Evolutionary conservation across 169 alveolate genomes (phyloP).

Genomic region (Babesia bovis): DNA sequence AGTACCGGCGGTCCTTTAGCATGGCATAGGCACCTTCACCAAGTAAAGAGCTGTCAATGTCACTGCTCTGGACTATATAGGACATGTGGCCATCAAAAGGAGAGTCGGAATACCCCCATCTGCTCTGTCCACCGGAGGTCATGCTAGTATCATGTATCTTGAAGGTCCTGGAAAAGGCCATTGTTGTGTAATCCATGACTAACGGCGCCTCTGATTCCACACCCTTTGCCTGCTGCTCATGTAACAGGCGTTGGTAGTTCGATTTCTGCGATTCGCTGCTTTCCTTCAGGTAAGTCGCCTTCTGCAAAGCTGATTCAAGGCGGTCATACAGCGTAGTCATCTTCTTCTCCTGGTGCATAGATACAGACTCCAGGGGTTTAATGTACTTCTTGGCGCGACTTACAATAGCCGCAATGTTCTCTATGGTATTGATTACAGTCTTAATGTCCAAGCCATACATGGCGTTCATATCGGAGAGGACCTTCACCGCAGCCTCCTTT

Average conservation of each 20-base stretch:
- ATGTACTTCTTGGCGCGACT: slow-evolving; percentile 81
- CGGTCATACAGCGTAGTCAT: slow-evolving; percentile 80
- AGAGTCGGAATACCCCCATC: slow-evolving; percentile 87
- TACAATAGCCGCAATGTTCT: slow-evolving; percentile 77
- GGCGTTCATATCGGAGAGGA: slow-evolving; percentile 75
- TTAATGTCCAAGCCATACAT: slow-evolving; percentile 85
- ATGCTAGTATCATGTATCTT: slow-evolving; percentile 76
- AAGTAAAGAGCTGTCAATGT: slow-evolving; percentile 71
- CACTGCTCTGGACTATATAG: slow-evolving; percentile 82
- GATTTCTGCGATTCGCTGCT: slow-evolving; percentile 26
- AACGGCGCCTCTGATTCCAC: slow-evolving; percentile 78
- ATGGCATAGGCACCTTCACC: slow-evolving; percentile 85
- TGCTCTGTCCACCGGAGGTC: slow-evolving; percentile 74
- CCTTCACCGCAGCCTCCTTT: slow-evolving; percentile 50
- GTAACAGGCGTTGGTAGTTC: slow-evolving; percentile 37
- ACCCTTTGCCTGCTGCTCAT: slow-evolving; percentile 71
- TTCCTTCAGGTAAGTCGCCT: slow-evolving; percentile 59
- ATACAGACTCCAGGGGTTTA: slow-evolving; percentile 83
- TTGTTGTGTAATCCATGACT: slow-evolving; percentile 72
- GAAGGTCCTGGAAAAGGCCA: slow-evolving; percentile 82
- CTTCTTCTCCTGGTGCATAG: slow-evolving; percentile 72
- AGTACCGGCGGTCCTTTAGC: slow-evolving; percentile 79
- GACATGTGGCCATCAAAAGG: slow-evolving; percentile 78
- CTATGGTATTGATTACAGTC: slow-evolving; percentile 78
- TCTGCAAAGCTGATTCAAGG: slow-evolving; percentile 70